These are phyloP conservation scores for Myxozyma udenii DNA, from an alignment of 805 yeast genomes.

Conservation along the genomic window DNA sequence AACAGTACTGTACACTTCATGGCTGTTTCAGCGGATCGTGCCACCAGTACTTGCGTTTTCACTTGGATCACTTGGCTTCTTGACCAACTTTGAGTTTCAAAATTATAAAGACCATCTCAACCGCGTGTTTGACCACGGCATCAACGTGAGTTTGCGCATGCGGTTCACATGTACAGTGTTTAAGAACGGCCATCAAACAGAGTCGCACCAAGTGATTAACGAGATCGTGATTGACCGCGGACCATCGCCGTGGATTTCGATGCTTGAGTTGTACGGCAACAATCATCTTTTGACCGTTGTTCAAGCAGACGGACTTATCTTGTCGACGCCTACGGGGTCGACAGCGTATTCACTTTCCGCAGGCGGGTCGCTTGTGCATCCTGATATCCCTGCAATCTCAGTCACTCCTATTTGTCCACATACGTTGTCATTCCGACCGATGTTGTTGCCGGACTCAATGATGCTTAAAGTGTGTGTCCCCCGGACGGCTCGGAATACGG, in stretches of 20 bases:
- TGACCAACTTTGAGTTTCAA: slow-evolving; percentile 71
- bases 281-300: slow-evolving; percentile 80
- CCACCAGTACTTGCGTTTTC: slow-evolving; percentile 78
- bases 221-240: slow-evolving; percentile 92
- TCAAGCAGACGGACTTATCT: slow-evolving; percentile 89
- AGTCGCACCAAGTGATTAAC: slow-evolving; percentile 65
- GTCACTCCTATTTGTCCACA: slow-evolving; percentile 97
- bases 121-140: slow-evolving; percentile 64
- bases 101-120: slow-evolving; percentile 60
- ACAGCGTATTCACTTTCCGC: slow-evolving; percentile 94
- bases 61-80: slow-evolving; percentile 86
- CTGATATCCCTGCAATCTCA: slow-evolving; percentile 86
- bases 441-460: slow-evolving; percentile 91
- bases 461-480: slow-evolving; percentile 79
- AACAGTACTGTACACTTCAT: slow-evolving; percentile 84
- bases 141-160: slow-evolving; percentile 77
- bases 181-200: slow-evolving; percentile 41
- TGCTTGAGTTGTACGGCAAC: slow-evolving; percentile 86
- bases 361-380: slow-evolving; percentile 92
- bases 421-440: slow-evolving; percentile 87
- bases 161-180: slow-evolving; percentile 78
- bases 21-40: slow-evolving; percentile 70
- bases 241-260: slow-evolving; percentile 87
- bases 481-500: slow-evolving; percentile 71
- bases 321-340: slow-evolving; percentile 94